A percentile compares a stretch with the other conserved stretches of the same genome.
phyloP scores from a whole-genome alignment of 2,329 filamentous ascomycete genomes.

The Ophiocordyceps unilateralis region DNA sequence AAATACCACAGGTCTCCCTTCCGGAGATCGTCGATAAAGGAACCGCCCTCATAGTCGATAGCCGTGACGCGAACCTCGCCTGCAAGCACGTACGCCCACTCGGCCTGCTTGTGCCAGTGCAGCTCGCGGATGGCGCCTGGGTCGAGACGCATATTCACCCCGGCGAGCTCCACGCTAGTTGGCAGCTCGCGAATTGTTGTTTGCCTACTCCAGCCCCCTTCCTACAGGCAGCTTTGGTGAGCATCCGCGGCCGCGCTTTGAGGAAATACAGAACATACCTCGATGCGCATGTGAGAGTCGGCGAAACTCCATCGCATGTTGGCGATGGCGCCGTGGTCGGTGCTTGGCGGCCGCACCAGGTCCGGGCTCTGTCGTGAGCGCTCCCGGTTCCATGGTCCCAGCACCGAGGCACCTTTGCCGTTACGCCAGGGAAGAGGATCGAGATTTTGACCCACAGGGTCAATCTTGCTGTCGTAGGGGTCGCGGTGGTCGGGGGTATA shows the following conservation, averaged over 20 bases:
- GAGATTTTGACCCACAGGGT: conserved; percentile 40
- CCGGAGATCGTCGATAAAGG: conserved; percentile 59
- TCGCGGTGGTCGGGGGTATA: conserved; percentile 44
- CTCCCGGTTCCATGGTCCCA: conserved; percentile 52
- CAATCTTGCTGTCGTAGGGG: conserved; percentile 44
- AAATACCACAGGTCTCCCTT: conserved; percentile 74
- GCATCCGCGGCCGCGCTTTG: not conserved
- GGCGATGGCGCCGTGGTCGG: conserved; percentile 50
- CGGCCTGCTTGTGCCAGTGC: conserved; percentile 68
- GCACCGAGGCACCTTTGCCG: conserved; percentile 44
- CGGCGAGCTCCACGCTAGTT: conserved; percentile 51
- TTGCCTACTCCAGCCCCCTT: conserved; percentile 62
- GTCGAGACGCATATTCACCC: conserved; percentile 64
- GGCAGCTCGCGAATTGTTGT: conserved; percentile 50
- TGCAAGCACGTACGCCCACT: conserved; percentile 61
- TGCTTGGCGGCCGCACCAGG: conserved; percentile 53
- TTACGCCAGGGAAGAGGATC: conserved; percentile 49
- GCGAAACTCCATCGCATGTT: conserved; percentile 61
- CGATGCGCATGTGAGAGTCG: conserved; percentile 45
- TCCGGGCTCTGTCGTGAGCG: conserved; percentile 56
- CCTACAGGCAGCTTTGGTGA: conserved; percentile 21
- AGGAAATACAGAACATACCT: conserved; percentile 24
- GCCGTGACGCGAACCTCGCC: conserved; percentile 56
- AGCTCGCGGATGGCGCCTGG: conserved; percentile 58
- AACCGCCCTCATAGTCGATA: conserved; percentile 58